Base-by-base conservation (phyloP, 139 green algal species). In the Desmodesmus armatus region DNA sequence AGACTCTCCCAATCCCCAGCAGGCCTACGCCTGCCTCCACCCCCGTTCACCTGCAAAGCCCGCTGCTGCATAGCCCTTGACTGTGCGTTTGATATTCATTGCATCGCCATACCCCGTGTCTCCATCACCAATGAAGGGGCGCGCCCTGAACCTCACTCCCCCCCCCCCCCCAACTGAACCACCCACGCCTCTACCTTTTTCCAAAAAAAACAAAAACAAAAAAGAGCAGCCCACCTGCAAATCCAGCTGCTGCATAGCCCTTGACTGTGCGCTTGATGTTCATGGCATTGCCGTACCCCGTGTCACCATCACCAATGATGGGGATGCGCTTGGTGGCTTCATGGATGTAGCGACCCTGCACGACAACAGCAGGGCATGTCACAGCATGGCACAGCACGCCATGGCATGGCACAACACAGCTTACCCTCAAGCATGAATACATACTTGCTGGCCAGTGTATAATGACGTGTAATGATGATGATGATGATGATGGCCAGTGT, bases 271-370 rank as follows among this genome's bases (percentile, higher is more conserved):
- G 84, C 89, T 98, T 97, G 15, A 98, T 96, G 78, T 98, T 99
- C 63, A 99, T 89, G 0, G 96, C 95, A 74, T 99, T 99, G 77
- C 97, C 97, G 82, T 99, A 99, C 78, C 89, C 94, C 0, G 94
- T 98, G 91, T 99, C 97, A n/a, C 92, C 97, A 82, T 99, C 97
- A 13, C 94, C 97, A 78, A 99, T 98, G 87, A 99, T 89, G 77
- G 97, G 93, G 83, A 98, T 86, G 43, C 25, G 19, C 15, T 51
- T 51, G 0, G 96, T 98, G 29, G 95, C 95, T 69, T 98, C 94
- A 29, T 93, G 72, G 25, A 95, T 90, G 78, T 91, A 88, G 31
- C 93, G 88, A 21, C 91, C 92, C 85, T 89, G 55, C 37, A 71
- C 31, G 3, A 77, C 67, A 81, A 31, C 47, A 82, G 72, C 39